A percentile compares a stretch with the other conserved stretches of the same genome.
phyloP scores from a whole-genome alignment of 257 asterid species.

The Solanum neorickii region DNA sequence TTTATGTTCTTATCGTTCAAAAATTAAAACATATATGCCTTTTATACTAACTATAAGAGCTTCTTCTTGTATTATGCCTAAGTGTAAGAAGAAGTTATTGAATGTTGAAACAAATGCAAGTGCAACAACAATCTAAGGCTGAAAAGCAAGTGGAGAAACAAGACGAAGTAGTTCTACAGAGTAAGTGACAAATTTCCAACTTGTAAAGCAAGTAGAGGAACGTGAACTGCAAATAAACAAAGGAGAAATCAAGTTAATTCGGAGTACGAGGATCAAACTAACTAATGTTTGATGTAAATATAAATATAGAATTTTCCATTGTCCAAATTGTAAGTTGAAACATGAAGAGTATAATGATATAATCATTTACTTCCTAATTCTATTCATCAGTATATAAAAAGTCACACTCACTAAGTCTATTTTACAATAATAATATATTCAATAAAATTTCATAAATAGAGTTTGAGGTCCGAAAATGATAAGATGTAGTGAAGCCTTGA shows the following conservation, averaged over 20 bases:
- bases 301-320: too few species aligned
- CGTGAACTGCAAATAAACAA: conserved; percentile 43
- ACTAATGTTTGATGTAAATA: too few species aligned
- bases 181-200: conserved; percentile 47
- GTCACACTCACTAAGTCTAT: too few species aligned
- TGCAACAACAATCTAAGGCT: conserved; percentile 40
- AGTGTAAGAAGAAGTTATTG: conserved; percentile 15
- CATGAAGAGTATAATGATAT: too few species aligned
- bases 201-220: conserved; percentile 54
- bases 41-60: neutral
- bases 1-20: fast-evolving
- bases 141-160: conserved; percentile 42
- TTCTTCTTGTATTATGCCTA: conserved; percentile 14
- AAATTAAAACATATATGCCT: too few species aligned
- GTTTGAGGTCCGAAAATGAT: too few species aligned
- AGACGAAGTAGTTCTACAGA: conserved; percentile 35
- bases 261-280: neutral
- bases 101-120: conserved; percentile 44
- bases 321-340: too few species aligned
- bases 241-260: neutral
- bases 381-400: too few species aligned
- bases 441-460: too few species aligned
- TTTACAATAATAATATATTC: too few species aligned
- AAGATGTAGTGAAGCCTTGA: too few species aligned
- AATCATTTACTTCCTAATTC: too few species aligned